Percentiles rank a stretch among this genome's conserved stretches.
phyloP scores from a whole-genome alignment of 2,329 filamentous ascomycete genomes.

The Emergomyces pasteurianus region DNA sequence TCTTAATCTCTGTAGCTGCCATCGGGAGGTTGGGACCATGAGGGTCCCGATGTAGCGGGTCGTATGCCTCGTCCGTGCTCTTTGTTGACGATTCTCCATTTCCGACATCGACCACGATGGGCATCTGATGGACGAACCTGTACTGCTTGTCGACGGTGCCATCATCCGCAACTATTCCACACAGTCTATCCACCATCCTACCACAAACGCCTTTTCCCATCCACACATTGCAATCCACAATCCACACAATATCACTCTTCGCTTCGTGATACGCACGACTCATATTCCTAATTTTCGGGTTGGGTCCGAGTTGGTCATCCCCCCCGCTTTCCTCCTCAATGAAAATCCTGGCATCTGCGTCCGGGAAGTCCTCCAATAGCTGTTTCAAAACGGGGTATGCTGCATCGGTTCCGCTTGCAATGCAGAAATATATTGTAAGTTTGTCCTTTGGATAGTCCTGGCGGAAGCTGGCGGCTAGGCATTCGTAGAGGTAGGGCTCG shows the following conservation, averaged over 20 bases:
- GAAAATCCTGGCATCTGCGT: conserved; percentile 58
- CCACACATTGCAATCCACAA: conserved; percentile 96
- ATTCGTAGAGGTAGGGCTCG: conserved; percentile 83
- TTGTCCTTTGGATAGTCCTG: conserved; percentile 70
- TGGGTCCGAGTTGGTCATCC: conserved; percentile 62
- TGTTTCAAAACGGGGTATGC: conserved; percentile 62
- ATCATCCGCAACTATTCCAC: conserved; percentile 45
- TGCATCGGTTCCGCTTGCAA: conserved; percentile 62
- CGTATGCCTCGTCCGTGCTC: conserved; percentile 12
- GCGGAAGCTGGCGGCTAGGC: conserved; percentile 71
- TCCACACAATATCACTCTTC: conserved; percentile 79
- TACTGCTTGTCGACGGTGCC: conserved; percentile 39
- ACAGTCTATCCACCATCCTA: conserved; percentile 79
- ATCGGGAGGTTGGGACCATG: neutral
- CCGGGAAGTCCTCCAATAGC: conserved; percentile 61
- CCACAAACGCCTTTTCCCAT: conserved; percentile 65
- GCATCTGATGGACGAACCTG: conserved; percentile 93
- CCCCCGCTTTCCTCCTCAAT: conserved; percentile 63
- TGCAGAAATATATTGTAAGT: conserved; percentile 70
- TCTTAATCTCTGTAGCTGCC: conserved; percentile 9
- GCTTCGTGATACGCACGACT: conserved; percentile 86
- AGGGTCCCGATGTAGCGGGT: neutral
- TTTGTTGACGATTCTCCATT: conserved; percentile 17
- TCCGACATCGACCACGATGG: conserved; percentile 66
- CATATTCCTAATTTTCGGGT: conserved; percentile 97